These are phyloP conservation scores for Hamigera avellanea DNA, from an alignment of 495 filamentous ascomycete genomes.

Conservation along the genomic window DNA sequence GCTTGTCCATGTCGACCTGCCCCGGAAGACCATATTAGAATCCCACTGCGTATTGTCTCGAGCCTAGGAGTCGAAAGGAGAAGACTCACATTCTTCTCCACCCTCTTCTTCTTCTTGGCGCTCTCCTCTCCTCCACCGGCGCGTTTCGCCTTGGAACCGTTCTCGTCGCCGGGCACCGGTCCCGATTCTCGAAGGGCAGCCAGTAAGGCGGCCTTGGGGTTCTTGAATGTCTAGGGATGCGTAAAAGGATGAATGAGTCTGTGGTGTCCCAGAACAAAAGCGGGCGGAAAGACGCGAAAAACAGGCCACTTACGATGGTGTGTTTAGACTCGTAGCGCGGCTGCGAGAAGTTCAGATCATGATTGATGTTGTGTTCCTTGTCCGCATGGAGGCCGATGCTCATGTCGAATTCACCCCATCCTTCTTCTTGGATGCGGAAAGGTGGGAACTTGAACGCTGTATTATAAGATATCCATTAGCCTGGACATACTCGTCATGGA, in stretches of 20 bases:
- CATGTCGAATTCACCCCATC: slow-evolving; percentile 99
- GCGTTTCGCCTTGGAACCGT: slow-evolving; percentile 43
- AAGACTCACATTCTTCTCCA: slow-evolving; percentile 47
- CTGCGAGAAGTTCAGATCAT: slow-evolving; percentile 87
- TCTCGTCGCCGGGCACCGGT: slow-evolving; percentile 65
- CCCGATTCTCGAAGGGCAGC: slow-evolving; percentile 68
- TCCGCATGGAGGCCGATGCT: slow-evolving; percentile 68
- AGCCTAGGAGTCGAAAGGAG: neutral
- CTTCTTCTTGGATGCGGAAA: slow-evolving; percentile 83
- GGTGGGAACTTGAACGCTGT: slow-evolving; percentile 71
- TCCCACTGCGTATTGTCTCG: slow-evolving; percentile 4
- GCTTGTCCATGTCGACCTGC: slow-evolving; percentile 87
- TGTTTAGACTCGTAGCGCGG: slow-evolving; percentile 78
- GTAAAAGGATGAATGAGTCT: neutral
- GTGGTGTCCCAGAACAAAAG: neutral
- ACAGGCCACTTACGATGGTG: slow-evolving; percentile 44
- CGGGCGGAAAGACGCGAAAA: neutral
- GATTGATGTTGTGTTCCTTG: slow-evolving; percentile 66
- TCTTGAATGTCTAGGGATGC: slow-evolving; percentile 65
- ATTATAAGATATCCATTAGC: no score
- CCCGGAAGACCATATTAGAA: no score
- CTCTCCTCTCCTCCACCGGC: slow-evolving; percentile 41
- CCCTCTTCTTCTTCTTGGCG: slow-evolving; percentile 65
- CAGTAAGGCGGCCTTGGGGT: slow-evolving; percentile 75
- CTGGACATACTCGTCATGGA: no score